Evolutionary conservation across 352 stramenopile genomes (phyloP), one percentile per base, ranked within the genome.

Genomic region (Aphanomyces astaci): DNA sequence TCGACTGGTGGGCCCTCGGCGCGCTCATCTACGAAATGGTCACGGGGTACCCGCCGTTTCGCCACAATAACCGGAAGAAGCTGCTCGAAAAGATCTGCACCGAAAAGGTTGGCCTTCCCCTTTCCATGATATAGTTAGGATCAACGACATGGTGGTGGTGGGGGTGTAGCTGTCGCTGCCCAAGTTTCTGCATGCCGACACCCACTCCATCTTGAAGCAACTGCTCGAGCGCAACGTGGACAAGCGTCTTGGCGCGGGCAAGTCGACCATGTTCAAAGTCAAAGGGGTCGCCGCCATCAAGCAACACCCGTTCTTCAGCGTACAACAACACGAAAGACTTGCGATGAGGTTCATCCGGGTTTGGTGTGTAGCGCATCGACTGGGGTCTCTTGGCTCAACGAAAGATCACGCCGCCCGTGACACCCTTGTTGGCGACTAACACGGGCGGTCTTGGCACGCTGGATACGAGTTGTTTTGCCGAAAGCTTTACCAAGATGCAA

Each of bases 191-290:
- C 74, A 84, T 0, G 67, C 84, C 7, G 83, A 93, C 17, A 95
- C 92, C 11, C 95, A 96, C 72, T 98, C 96, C 30, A 87, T 99
- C 51, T 63, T 99, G 19, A 98, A 98, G 77, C 95, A 97, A 43
- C 74, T 99, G 17, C 78, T 99, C 19, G 96, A 99, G 78, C 84
- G 95, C 63, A 97, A 98, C 75, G 90, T 97, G 0, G 84, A 94
- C 55, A 96, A 98, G 70, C 85, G 97, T 25, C 79, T 99, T 4
- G 96, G 95, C 40, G 93, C 88, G 5, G 81, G 92, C 27, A 97
- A 96, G 73, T 92, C 88, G 32, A 98, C 93, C 4, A 99, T 99
- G 94, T 99, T 99, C 79, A 85, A 98, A 73, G 87, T 99, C 24
- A 97, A 97, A 71, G 97, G 97, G 31, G 92, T 98, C 17, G 87